Percentiles rank a stretch among this genome's conserved stretches.
Conservation (phyloP, 371 early-diverging fungal species). For the Haplosporangium sp. region DNA sequence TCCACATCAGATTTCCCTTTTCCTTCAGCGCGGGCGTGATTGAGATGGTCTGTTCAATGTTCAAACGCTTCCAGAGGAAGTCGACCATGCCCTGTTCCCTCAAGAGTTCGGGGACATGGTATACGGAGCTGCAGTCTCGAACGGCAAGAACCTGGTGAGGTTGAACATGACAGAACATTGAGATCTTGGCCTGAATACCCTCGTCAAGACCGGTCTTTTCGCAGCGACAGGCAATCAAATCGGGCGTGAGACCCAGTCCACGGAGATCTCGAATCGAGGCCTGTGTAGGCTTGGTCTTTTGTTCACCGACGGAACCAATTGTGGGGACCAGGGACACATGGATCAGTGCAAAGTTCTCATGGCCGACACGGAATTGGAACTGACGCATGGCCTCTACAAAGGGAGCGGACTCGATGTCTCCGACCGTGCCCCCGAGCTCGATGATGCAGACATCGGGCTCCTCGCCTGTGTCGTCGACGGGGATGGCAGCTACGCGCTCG, state of each 20-base stretch:
- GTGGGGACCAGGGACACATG: conserved; percentile 99
- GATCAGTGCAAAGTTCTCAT: conserved; percentile 96
- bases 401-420: conserved; percentile 99
- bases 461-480: conserved; percentile 87
- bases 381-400: conserved; percentile 99
- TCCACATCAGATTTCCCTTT: conserved; percentile 76
- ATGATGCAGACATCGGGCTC: conserved; percentile 98
- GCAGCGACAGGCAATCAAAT: conserved; percentile 97
- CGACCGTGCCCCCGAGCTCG: conserved; percentile 99
- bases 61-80: conserved; percentile 84
- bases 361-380: conserved; percentile 98
- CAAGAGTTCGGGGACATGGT: conserved; percentile 96
- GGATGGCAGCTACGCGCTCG: conserved; percentile 88
- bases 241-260: conserved; percentile 96
- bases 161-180: conserved; percentile 99
- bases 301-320: conserved; percentile 97
- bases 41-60: conserved; percentile 75
- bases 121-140: conserved; percentile 96
- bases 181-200: conserved; percentile 91
- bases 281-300: conserved; percentile 99
- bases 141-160: conserved; percentile 91
- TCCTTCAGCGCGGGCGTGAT: conserved; percentile 65
- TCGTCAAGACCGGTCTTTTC: conserved; percentile 80
- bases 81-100: conserved; percentile 86
- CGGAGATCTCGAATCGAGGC: conserved; percentile 95